These are phyloP conservation scores for Claviceps sp. DNA, from an alignment of 2,329 filamentous ascomycete genomes.

Conservation along the genomic window DNA sequence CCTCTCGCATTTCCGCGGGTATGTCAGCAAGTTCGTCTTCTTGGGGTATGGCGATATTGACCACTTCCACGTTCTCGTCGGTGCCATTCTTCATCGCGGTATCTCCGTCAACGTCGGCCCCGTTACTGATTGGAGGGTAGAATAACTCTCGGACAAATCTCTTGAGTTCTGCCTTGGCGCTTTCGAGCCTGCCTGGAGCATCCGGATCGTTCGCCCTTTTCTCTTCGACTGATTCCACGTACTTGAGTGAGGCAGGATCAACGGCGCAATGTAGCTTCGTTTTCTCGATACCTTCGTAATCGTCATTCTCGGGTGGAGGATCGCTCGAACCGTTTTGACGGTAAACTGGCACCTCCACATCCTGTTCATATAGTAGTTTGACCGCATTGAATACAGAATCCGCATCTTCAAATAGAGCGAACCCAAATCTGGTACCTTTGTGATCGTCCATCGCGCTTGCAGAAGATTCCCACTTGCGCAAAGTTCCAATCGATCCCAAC, in stretches of 20 bases:
- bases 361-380: conserved; percentile 68
- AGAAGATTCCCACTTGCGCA: conserved; percentile 76
- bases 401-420: conserved; percentile 87
- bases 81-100: conserved; percentile 52
- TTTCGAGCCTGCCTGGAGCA: conserved; percentile 54
- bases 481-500: conserved; percentile 58
- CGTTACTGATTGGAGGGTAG: conserved; percentile 41
- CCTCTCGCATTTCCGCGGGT: conserved; percentile 88
- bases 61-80: conserved; percentile 63
- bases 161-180: conserved; percentile 54
- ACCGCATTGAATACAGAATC: conserved; percentile 77
- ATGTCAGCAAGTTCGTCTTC: conserved; percentile 95
- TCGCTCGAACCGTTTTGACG: conserved; percentile 46
- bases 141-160: conserved; percentile 58
- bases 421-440: conserved; percentile 79
- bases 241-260: conserved; percentile 70
- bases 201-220: conserved; percentile 49
- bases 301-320: conserved; percentile 26
- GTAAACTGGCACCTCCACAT: conserved; percentile 71
- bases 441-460: conserved; percentile 47
- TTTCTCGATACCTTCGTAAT: conserved; percentile 49
- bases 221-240: conserved; percentile 70
- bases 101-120: conserved; percentile 52
- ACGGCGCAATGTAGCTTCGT: conserved; percentile 59
- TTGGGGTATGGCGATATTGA: conserved; percentile 74